Evolutionary conservation across 805 yeast genomes (phyloP).

Genomic region (Yamadazyma philogaea): DNA sequence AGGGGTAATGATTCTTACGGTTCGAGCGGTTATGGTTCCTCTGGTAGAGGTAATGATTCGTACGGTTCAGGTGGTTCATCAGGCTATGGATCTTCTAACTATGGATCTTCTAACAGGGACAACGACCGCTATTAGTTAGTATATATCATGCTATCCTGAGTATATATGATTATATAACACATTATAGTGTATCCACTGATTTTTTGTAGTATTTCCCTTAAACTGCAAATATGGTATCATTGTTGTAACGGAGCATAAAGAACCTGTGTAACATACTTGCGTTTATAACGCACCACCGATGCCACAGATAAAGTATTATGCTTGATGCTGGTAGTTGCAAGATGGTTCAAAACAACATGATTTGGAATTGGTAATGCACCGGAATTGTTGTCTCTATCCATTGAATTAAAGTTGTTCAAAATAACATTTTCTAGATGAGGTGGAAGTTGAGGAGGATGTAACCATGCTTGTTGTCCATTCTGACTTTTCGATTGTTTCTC

Average conservation of each 20-base stretch:
- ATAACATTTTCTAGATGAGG: conserved; percentile 96
- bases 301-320: conserved; percentile 94
- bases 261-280: conserved; percentile 88
- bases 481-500: conserved; percentile 64
- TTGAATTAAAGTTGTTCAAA: conserved; percentile 61
- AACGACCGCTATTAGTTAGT: conserved; percentile 9
- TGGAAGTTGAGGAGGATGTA: conserved; percentile 94
- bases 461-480: conserved; percentile 56
- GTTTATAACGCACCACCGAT: conserved; percentile 79
- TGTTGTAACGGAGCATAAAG: conserved; percentile 80
- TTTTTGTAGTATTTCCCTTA: neutral
- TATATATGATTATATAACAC: conserved; percentile 2
- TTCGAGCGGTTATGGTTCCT: conserved; percentile 19
- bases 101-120: conserved; percentile 21
- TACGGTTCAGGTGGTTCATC: no score
- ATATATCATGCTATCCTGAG: conserved; percentile 3
- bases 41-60: conserved; percentile 14
- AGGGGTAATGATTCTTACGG: conserved; percentile 14
- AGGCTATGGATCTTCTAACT: conserved; percentile 16
- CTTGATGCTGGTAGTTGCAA: conserved; percentile 93
- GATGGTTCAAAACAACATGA: conserved; percentile 88
- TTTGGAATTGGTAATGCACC: conserved; percentile 93
- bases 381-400: conserved; percentile 71
- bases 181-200: neutral
- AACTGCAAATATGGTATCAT: conserved; percentile 9